Base-by-base conservation (phyloP, 768 basidiomycete genomes). In the Agaricus sinodeliciosus region DNA sequence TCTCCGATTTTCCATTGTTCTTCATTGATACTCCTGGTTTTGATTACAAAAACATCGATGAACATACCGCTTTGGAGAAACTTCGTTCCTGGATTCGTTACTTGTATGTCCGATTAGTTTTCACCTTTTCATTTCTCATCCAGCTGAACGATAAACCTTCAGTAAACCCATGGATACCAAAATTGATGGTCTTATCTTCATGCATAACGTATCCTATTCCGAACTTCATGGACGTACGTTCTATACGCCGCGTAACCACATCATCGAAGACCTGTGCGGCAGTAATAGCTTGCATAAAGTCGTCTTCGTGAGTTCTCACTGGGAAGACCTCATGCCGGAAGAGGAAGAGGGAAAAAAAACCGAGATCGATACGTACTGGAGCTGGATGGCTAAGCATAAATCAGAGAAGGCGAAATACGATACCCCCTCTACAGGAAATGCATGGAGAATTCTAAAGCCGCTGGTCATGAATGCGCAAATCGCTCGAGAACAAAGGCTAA, bases 1-100 rank as follows among this genome's bases (percentile, higher is more conserved):
- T 36, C 16, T 11, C 39, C 5, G 51, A 53, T n/a, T 53, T 53
- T 39, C 51, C 51, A 3, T 35, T 53, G 8, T n/a, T 46, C 31
- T 53, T 53, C 36, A 46, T 53, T 19, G 44, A 53, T 25, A 53
- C 51, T 18, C 51, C 44, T 19, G 51, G 51, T 9, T 47, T 46
- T 37, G 44, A 46, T 26, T 53, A 25, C 27, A 5, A 11, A 6
- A 36, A 53, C 4, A 39, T 28, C 13, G 27, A 45, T 9, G 44
- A 46, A n/a, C 13, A 46, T 25, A 13, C 37, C 7, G 27, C 44
- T 16, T 43, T 53, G 4, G n/a, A 27, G 9, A 28, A 15, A 9
- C 19, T 53, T 7, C 25, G 9, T 12, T 9, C 35, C 4, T 53
- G 51, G 51, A 26, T 53, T n/a, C 15, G 44, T 18, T 16, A 4